Conservation (phyloP, 176 grass and related monocot genomes). For the Oryza meyeriana region DNA sequence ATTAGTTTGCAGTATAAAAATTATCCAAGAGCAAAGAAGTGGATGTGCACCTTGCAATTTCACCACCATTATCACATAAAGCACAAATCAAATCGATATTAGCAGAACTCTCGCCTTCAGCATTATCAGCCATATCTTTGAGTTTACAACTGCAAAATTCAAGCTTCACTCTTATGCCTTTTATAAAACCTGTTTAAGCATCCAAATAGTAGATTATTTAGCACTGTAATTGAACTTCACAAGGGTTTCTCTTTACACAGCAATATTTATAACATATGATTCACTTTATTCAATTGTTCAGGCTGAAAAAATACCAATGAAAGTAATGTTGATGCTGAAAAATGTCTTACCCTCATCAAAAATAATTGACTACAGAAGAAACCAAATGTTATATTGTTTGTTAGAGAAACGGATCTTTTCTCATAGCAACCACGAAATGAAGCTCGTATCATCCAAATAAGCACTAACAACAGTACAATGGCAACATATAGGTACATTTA, state of each 20-base stretch:
- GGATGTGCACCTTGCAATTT: slow-evolving; percentile 42
- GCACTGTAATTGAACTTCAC: background rate
- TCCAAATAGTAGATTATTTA: slow-evolving; percentile 1
- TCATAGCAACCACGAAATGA: background rate
- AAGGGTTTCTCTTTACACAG: background rate
- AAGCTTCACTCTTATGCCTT: slow-evolving; percentile 6
- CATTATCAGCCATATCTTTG: slow-evolving; percentile 33
- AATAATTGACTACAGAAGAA: background rate
- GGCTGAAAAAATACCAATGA: background rate
- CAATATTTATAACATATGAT: background rate
- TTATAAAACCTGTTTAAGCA: slow-evolving; percentile 26
- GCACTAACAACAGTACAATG: background rate
- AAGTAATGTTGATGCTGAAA: background rate
- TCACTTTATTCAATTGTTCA: background rate
- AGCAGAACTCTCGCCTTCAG: background rate
- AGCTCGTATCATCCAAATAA: background rate
- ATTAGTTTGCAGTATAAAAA: background rate
- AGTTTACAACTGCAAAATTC: background rate
- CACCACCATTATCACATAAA: slow-evolving; percentile 69
- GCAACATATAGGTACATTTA: background rate
- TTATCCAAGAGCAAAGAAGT: background rate
- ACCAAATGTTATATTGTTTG: background rate
- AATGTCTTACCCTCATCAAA: background rate
- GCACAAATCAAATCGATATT: slow-evolving; percentile 53
- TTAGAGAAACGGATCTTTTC: background rate